These are phyloP conservation scores for Asterochloris erici DNA, from an alignment of 139 green algal genomes.

Conservation along the genomic window DNA sequence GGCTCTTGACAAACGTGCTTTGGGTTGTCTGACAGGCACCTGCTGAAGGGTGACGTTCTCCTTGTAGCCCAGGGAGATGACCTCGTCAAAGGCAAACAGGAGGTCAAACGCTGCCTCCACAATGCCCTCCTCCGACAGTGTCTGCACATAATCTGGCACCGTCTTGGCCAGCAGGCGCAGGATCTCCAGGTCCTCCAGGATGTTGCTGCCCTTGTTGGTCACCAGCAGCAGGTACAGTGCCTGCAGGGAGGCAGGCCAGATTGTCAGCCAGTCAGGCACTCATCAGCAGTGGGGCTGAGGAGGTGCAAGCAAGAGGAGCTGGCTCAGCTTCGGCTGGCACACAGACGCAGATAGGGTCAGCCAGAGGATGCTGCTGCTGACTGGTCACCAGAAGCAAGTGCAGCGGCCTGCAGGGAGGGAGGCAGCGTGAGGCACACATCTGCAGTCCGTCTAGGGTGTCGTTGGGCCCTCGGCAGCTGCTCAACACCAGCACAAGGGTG, in stretches of 20 bases:
- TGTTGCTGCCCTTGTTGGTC: conserved; percentile 98
- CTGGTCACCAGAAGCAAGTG: neutral
- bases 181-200: conserved; percentile 98
- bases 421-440: neutral
- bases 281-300: neutral
- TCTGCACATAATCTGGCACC: conserved; percentile 81
- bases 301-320: neutral
- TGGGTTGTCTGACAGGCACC: neutral
- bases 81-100: conserved; percentile 99
- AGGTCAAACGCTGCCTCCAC: conserved; percentile 87
- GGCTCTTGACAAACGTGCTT: neutral
- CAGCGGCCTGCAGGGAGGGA: neutral
- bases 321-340: neutral
- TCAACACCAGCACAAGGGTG: too few relatives aligned
- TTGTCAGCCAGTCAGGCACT: neutral
- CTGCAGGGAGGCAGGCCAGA: conserved; percentile 39
- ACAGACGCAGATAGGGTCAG: neutral
- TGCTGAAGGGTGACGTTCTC: conserved; percentile 43
- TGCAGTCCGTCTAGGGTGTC: too few relatives aligned
- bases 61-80: conserved; percentile 92
- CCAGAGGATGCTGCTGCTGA: too few relatives aligned
- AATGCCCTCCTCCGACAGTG: conserved; percentile 86
- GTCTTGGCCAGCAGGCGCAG: conserved; percentile 95
- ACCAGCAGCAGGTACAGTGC: conserved; percentile 95
- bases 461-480: too few relatives aligned